A percentile compares a stretch with the other conserved stretches of the same genome.
Evolutionary conservation across 129 eudicot species (phyloP).

Genomic region (Saposhnikovia divaricata): DNA sequence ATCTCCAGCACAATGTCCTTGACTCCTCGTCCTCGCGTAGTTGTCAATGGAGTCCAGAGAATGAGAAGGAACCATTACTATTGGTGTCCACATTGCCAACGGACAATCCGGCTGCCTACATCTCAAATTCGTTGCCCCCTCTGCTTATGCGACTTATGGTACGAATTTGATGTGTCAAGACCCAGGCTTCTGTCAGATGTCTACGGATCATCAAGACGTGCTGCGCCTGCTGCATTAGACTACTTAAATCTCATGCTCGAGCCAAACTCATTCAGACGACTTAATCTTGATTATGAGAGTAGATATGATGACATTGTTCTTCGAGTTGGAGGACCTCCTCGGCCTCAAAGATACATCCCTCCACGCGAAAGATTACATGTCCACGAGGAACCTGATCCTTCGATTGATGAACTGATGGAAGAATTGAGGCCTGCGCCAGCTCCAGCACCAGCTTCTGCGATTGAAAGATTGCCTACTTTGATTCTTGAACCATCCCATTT

Average conservation of each 20-base stretch:
- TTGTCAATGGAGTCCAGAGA: slow-evolving; percentile 58
- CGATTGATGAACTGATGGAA: slow-evolving; percentile 16
- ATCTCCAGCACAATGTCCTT: slow-evolving; percentile 35
- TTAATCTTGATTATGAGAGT: slow-evolving; percentile 17
- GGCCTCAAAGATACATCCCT: slow-evolving; percentile 6
- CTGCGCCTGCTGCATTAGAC: slow-evolving; percentile 30
- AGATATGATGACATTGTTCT: slow-evolving; percentile 29
- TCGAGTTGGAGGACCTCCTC: slow-evolving; percentile 37
- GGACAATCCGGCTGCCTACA: slow-evolving; percentile 50
- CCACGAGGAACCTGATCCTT: neutral
- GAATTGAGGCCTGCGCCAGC: slow-evolving; percentile 21
- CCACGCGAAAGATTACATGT: neutral
- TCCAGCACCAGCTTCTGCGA: slow-evolving; percentile 30
- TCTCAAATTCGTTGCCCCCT: slow-evolving; percentile 50
- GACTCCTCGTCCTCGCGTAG: slow-evolving; percentile 47
- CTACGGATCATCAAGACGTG: slow-evolving; percentile 29
- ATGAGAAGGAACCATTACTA: slow-evolving; percentile 61
- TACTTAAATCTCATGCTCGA: slow-evolving; percentile 45
- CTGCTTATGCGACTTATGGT: slow-evolving; percentile 40
- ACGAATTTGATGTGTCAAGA: slow-evolving; percentile 56
- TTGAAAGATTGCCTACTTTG: slow-evolving; percentile 41
- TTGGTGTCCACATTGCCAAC: slow-evolving; percentile 69
- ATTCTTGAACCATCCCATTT: slow-evolving; percentile 34
- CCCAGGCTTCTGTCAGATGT: slow-evolving; percentile 28
- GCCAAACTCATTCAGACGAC: slow-evolving; percentile 25